Evolutionary conservation across 192 early-diverging fungal species (phyloP).

Genomic region (Coemansia sp.): DNA sequence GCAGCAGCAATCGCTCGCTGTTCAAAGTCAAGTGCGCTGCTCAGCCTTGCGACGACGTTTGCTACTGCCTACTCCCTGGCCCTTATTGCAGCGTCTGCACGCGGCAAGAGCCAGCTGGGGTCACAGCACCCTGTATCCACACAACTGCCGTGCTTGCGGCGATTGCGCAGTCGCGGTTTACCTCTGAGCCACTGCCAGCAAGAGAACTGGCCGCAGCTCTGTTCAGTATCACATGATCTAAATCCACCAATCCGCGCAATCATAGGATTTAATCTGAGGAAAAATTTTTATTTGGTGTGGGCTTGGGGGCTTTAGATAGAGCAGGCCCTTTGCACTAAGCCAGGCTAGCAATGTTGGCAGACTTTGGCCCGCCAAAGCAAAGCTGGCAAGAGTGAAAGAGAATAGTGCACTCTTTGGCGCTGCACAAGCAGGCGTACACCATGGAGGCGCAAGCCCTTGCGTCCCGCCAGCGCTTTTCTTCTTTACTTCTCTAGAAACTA

Average conservation of each 20-base stretch:
- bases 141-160: conserved; percentile 40
- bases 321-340: background rate
- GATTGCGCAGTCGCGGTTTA: conserved; percentile 33
- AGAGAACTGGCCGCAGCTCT: conserved; percentile 31
- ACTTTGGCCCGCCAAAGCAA: conserved; percentile 6
- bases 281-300: background rate
- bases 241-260: background rate
- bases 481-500: conserved; percentile 17
- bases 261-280: background rate
- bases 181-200: conserved; percentile 22
- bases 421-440: background rate
- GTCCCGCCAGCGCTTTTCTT: conserved; percentile 9
- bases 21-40: conserved; percentile 19
- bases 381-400: background rate
- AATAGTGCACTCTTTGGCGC: background rate
- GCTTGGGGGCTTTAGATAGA: background rate
- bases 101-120: background rate
- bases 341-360: background rate
- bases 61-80: conserved; percentile 50
- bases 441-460: background rate
- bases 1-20: conserved; percentile 26
- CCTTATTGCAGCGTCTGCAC: conserved; percentile 37
- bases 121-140: conserved; percentile 29
- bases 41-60: conserved; percentile 10
- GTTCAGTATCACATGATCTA: conserved; percentile 17